Evolutionary conservation across 768 basidiomycete genomes (phyloP), one percentile per base, ranked within the genome.

Genomic region (Serendipita vermifera): DNA sequence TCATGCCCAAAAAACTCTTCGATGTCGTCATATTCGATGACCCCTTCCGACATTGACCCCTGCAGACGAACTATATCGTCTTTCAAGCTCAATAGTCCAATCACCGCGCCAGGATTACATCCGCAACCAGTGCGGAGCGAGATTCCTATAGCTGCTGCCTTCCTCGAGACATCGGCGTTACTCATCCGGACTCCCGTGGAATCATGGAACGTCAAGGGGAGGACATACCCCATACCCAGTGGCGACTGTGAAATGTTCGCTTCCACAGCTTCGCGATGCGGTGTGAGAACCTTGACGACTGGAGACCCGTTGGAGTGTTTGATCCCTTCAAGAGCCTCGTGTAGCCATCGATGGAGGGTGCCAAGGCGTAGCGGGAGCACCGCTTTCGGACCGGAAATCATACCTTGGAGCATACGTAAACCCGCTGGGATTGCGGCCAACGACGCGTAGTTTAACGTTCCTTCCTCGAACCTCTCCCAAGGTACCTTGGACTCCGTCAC

Each of bases 51-150:
- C 14, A 65, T 69, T n/a, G n/a, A n/a, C n/a, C n/a, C n/a, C n/a
- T n/a, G n/a, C n/a, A n/a, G n/a, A n/a, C n/a, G n/a, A 5, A 71
- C 69, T 85, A 87, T 88, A 57, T 81, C 73, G n/a, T 75, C 72
- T 57, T 79, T 69, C 26, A 87, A 75, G 0, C 81, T 81, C 3
- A 89, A 73, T 14, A 90, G 68, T 3, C 82, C 77, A 1, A 84
- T 80, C 0, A 85, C 85, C n/a, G 81, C 87, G 7, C 87, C 88
- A 14, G 87, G 85, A 60, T 90, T 91, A 64, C 87, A 91, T 79
- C 88, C 82, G 66, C 87, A 91, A 0, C 87, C 87, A 2, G 87
- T 86, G 38, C 87, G 81, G 32, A 90, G 68, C 14, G 86, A 87
- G 57, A 90, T 81, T 51, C 74, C 77, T 60, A 76, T 73, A 54